Base-by-base conservation (phyloP, 2,329 filamentous ascomycete genomes). In the Alternaria gansuensis region DNA sequence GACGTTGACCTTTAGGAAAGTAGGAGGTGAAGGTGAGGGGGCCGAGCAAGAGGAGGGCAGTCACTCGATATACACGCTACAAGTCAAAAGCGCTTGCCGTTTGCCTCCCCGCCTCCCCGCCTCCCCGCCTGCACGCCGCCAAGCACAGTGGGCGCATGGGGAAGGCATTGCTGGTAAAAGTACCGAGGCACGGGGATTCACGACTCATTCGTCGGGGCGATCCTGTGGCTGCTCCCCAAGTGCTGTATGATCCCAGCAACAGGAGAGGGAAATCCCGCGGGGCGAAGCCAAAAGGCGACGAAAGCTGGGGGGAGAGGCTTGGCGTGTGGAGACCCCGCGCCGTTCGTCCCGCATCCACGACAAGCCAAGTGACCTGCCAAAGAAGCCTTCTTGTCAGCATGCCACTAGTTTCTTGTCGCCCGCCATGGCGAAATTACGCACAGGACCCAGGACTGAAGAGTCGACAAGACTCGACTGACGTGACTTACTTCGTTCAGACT, bases 261-360 rank as follows among this genome's bases (percentile, higher is more conserved):
- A 54, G 49, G 17, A 54, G 40, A 36, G 29, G 39, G 28, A 43
- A 44, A 28, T 36, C 44, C 44, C 54, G 54, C 50, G 61, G 55
- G 46, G 43, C 23, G 45, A 26, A 51, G 56, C 65, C 54, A 44
- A 59, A 60, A 56, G 60, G 61, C 63, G 36, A 49, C 28, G 31
- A 56, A 63, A 60, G 57, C 59, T 66, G 68, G 67, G 68, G 67
- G 66, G 67, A 41, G 55, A 43, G 51, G 23, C 68, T 73, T 70
- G 67, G 69, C 67, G 51, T 60, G 62, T 73, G 70, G 70, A 63
- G 70, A 67, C 66, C 71, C 69, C 69, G 68, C 68, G 62, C 56
- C 51, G 46, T 51, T 43, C 39, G 46, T 40, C 33, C 29, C 17
- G 44, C 60, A 51, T 51, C 59, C 64, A 66, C 66, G 17, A 26